Base-by-base conservation (phyloP, 1,284 basidiomycete genomes). In the Malassezia japonica region DNA sequence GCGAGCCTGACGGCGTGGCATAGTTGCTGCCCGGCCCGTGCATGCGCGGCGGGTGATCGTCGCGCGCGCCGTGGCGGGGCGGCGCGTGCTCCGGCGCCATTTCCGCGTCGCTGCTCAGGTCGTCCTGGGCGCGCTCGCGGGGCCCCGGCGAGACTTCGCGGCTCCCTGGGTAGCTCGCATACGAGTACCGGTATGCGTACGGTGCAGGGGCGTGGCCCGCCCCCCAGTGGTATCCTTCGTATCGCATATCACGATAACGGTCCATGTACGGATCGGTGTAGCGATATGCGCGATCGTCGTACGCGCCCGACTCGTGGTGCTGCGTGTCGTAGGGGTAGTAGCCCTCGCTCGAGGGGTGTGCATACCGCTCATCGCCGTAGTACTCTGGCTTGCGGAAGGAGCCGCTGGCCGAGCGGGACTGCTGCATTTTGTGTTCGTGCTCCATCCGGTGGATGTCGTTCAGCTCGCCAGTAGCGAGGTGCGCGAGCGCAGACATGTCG, bases 401-500 rank as follows among this genome's bases (percentile, higher is more conserved):
- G 54, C 10, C 59, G 53, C 46, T 16, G 16, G 10, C 6, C 6
- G 29, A 27, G 32, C 49, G 33, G 18, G 18, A 24, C 7, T n/a
- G 35, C 34, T 6, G 41, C 29, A 27, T 27, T 6, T 40, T 46
- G 16, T 38, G 24, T 37, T 63, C 62, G 29, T 58, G 48, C 47
- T 71, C 67, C n/a, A 60, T 59, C 12, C 62, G 54, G 24, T 70
- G 60, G 6, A 71, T 55, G 34, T 67, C 62, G 47, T 63, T 51
- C 6, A 72, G 57, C 46, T 72, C 69, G 49, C 70, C 69, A 33
- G 58, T 59, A 23, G 69, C 69, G 10, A 72, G 60, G 50, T 59
- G 61, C 27, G 69, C 69, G 1, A 72, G 56, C 12, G 69, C 63
- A n/a, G 67, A 67, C 58, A 72, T 72, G 36, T 71, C 67, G 42